phyloP scores from a whole-genome alignment of 345 rosid genomes.

The Gossypium stocksii region DNA sequence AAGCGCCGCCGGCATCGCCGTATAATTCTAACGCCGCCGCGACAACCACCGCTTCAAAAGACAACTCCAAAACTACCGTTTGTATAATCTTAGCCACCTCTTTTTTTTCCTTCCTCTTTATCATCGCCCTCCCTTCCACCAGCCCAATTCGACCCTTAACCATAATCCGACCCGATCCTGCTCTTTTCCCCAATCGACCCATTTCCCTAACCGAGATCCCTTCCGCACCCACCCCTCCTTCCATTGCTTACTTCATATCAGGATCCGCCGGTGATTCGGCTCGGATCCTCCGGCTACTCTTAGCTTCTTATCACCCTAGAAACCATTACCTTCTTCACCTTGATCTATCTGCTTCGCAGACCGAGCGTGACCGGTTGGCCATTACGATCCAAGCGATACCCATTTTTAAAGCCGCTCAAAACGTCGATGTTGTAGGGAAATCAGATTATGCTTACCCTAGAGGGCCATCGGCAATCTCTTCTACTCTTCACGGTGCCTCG shows the following conservation, averaged over 20 bases:
- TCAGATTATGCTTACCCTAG: conserved; percentile 66
- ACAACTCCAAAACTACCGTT: conserved; percentile 43
- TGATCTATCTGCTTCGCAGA: conserved; percentile 56
- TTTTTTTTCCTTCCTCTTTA: conserved; percentile 61
- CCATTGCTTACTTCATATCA: conserved; percentile 66
- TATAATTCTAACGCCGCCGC: conserved; percentile 2
- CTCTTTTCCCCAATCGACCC: conserved; percentile 62
- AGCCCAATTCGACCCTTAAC: conserved; percentile 26
- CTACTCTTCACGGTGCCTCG: conserved; percentile 85
- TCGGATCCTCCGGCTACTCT: conserved; percentile 74
- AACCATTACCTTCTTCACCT: conserved; percentile 84
- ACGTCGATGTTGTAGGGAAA: conserved; percentile 77
- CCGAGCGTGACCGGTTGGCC: conserved; percentile 72
- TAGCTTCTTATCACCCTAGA: conserved; percentile 75
- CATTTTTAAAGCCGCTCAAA: conserved; percentile 68
- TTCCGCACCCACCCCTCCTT: conserved; percentile 61
- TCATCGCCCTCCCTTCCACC: conserved; percentile 57
- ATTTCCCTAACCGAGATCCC: conserved; percentile 37
- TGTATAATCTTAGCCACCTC: conserved; percentile 53
- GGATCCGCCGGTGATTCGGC: conserved; percentile 66
- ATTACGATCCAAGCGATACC: conserved; percentile 47
- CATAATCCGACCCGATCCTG: conserved; percentile 49
- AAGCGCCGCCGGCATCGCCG: conserved; percentile 17
- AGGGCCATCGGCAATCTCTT: conserved; percentile 82
- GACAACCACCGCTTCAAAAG: conserved; percentile 25